A percentile compares a stretch with the other conserved stretches of the same genome.
phyloP scores from a whole-genome alignment of 805 yeast genomes.

The Yamadazyma ubonensis region DNA sequence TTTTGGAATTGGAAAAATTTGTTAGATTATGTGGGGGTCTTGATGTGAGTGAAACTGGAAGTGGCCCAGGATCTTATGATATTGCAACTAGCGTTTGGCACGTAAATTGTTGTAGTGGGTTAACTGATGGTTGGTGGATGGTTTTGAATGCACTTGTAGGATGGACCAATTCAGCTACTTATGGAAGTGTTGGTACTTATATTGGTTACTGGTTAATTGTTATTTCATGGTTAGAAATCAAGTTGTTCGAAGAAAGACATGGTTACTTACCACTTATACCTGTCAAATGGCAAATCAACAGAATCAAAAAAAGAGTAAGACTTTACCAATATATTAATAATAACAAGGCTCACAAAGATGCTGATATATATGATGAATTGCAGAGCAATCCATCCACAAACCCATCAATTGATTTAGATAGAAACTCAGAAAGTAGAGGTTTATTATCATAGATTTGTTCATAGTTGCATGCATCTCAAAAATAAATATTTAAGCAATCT shows the following conservation, averaged over 20 bases:
- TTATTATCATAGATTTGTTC: not conserved
- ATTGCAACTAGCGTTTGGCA: conserved; percentile 43
- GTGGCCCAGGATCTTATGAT: conserved; percentile 47
- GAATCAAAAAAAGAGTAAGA: conserved; percentile 30
- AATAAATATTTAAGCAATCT: too few species aligned
- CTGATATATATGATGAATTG: conserved; percentile 9
- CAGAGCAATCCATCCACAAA: conserved; percentile 7
- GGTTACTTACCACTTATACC: conserved; percentile 42
- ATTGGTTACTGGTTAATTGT: conserved; percentile 38
- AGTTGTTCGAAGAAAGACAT: conserved; percentile 36
- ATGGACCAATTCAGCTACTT: conserved; percentile 48
- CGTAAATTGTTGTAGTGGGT: conserved; percentile 47
- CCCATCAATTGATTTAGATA: conserved; percentile 8
- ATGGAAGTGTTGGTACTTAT: conserved; percentile 41
- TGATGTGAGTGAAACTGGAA: conserved; percentile 45
- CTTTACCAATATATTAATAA: conserved; percentile 11
- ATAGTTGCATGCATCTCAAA: not conserved
- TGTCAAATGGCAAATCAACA: conserved; percentile 36
- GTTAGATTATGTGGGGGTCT: conserved; percentile 40
- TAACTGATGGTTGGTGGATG: conserved; percentile 49
- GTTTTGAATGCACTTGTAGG: conserved; percentile 45
- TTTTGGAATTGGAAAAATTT: conserved; percentile 39
- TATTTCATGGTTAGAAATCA: conserved; percentile 28
- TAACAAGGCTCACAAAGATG: not conserved
- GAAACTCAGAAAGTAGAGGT: conserved; percentile 2